Base-by-base conservation (phyloP, 352 stramenopile species). In the Phytophthora sp. region DNA sequence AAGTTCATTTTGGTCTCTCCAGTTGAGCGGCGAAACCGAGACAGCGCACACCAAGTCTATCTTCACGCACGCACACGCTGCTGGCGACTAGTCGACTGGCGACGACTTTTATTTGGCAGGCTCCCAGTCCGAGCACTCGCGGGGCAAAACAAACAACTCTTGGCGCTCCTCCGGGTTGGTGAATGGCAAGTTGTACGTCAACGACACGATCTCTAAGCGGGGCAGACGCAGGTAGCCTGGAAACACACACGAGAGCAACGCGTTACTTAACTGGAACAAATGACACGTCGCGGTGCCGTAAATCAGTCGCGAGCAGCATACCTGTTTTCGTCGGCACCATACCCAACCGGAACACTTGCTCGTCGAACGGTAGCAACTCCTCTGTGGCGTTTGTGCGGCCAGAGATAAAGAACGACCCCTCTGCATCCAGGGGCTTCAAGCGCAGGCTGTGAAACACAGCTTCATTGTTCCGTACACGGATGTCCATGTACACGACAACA, bases 311-410 rank as follows among this genome's bases (percentile, higher is more conserved):
- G 39, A 23, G 31, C 6, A 34, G 20, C 70, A 46, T 73, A 94
- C 87, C 87, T 60, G 84, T 84, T 67, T 94, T 91, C 18, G 73
- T 91, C 6, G 87, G 87, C 27, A 94, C 65, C 35, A 95, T 69
- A 5, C 84, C 82, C 49, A 93, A 73, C 3, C 54, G 74, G 42
- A 91, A 85, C 12, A 83, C 63, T 44, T 88, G 74, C 28, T 91
- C 79, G 15, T 89, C 81, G 26, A 80, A 75, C 15, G 87, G 87
- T 37, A 96, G 50, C 20, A 96, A 62, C 27, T 96, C 80, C 50
- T 93, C 81, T 13, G 86, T 82, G 10, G 71, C 64, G 51, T 91
- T 91, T 2, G 83, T 92, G n/a, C 82, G 74, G 11, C 87, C 87
- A 23, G 84, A 77, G 26, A 95, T 84, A 54, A 94, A 79, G 66